A percentile compares a stretch with the other conserved stretches of the same genome.
Evolutionary conservation across 192 early-diverging fungal species (phyloP).

Genomic region (Blastocladiella britannica): DNA sequence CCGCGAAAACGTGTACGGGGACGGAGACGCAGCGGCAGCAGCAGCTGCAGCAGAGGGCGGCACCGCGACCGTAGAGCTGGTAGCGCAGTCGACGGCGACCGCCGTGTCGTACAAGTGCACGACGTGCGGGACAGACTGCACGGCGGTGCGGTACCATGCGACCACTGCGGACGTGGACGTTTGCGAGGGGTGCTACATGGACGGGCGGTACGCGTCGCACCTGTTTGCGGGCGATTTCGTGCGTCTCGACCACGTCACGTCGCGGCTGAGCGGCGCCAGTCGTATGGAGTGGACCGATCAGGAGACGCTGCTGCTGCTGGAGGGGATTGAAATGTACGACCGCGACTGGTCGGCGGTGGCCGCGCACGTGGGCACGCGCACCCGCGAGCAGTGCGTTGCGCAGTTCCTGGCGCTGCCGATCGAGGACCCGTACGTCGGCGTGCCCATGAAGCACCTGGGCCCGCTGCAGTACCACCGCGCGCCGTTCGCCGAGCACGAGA

Average conservation of each 20-base stretch:
- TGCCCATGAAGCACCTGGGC: conserved; percentile 21
- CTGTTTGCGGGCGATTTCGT: conserved; percentile 76
- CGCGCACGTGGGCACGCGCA: conserved; percentile 76
- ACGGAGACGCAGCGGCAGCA: conserved; percentile 9
- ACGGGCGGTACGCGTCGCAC: conserved; percentile 73
- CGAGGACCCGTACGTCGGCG: conserved; percentile 49
- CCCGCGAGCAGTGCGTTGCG: conserved; percentile 74
- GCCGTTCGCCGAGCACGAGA: conserved; percentile 63
- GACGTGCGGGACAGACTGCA: conserved; percentile 73
- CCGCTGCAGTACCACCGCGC: conserved; percentile 43
- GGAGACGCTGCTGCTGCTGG: conserved; percentile 68
- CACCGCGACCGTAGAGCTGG: background rate
- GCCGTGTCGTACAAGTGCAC: conserved; percentile 31
- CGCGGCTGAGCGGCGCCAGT: conserved; percentile 3
- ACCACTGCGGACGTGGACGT: conserved; percentile 40
- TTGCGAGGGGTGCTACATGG: conserved; percentile 73
- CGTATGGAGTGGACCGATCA: conserved; percentile 75
- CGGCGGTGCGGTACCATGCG: conserved; percentile 56
- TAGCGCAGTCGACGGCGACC: background rate
- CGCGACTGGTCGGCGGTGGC: conserved; percentile 85
- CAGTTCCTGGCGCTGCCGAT: conserved; percentile 79
- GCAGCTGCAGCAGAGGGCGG: conserved; percentile 11
- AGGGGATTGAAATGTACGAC: conserved; percentile 82
- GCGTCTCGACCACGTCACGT: conserved; percentile 30
- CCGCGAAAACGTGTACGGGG: conserved; percentile 35